phyloP scores from a whole-genome alignment of 345 rosid species.

The Lepidium didymum region DNA sequence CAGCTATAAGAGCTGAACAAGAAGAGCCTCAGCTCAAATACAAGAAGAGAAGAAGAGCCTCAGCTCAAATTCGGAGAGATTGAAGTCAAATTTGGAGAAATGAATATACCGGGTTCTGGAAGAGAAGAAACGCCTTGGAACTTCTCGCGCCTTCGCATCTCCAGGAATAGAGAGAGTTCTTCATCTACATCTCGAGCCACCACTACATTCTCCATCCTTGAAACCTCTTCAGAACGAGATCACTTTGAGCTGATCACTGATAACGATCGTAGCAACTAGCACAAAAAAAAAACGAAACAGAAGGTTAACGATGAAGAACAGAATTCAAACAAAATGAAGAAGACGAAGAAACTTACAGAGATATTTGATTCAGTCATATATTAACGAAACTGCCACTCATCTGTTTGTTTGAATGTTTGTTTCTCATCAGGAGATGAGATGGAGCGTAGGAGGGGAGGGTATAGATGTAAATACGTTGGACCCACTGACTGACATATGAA shows the following conservation, averaged over 20 bases:
- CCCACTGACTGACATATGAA: background rate
- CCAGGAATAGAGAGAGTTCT: conserved; percentile 67
- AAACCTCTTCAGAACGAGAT: background rate
- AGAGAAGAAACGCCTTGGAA: conserved; percentile 32
- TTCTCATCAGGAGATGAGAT: too few relatives aligned
- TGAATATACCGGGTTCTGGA: conserved; percentile 30
- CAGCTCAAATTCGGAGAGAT: background rate
- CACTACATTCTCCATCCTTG: conserved; percentile 24
- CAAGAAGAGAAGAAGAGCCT: too few relatives aligned
- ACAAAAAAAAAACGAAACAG: background rate
- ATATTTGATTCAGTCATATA: background rate
- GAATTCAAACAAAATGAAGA: background rate
- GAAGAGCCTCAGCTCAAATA: background rate
- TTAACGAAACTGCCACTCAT: conserved; percentile 20
- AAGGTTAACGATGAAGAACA: background rate
- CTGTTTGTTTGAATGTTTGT: background rate
- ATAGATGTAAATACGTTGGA: conserved; percentile 14
- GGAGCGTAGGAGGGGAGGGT: conserved; percentile 23
- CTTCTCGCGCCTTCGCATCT: conserved; percentile 74
- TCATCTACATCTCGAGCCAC: conserved; percentile 61
- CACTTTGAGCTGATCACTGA: background rate
- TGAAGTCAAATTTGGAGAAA: background rate
- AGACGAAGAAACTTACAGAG: background rate
- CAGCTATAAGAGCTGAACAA: background rate
- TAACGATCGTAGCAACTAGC: background rate